Percentiles rank a stretch among this genome's conserved stretches.
These are phyloP conservation scores for Trichoderma cornu-damae DNA, from an alignment of 2,329 filamentous ascomycete species.

Conservation along the genomic window DNA sequence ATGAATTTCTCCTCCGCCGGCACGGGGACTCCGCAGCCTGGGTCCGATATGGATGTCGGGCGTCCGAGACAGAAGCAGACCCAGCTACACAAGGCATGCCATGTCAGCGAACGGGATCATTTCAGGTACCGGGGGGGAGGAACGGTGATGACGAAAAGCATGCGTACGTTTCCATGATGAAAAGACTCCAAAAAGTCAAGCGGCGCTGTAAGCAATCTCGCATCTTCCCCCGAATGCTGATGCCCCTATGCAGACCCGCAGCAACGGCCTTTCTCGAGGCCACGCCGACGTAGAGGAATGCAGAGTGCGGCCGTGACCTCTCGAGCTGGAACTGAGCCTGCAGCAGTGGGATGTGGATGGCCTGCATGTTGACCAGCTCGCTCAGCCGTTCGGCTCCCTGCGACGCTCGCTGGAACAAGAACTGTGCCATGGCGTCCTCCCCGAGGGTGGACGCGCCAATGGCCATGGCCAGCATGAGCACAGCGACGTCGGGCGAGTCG, in stretches of 20 bases:
- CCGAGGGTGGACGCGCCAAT: conserved; percentile 3
- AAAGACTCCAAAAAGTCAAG: conserved; percentile 1
- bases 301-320: conserved; percentile 10
- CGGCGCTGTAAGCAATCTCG: conserved; percentile 1
- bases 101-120: background rate
- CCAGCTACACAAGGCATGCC: background rate
- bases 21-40: conserved; percentile 4
- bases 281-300: conserved; percentile 1
- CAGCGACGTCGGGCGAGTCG: conserved; percentile 3
- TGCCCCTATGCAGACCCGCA: conserved; percentile 8
- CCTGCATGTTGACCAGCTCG: conserved; percentile 8
- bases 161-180: conserved; percentile 11
- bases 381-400: conserved; percentile 1
- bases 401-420: conserved; percentile 1
- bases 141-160: background rate
- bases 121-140: too few relatives aligned
- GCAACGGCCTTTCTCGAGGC: conserved; percentile 6
- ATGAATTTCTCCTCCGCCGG: conserved; percentile 6
- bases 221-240: conserved; percentile 10
- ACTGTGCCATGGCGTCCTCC: background rate
- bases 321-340: conserved; percentile 10
- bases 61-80: conserved; percentile 13
- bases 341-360: conserved; percentile 3
- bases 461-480: conserved; percentile 14
- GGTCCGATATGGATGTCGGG: conserved; percentile 10